These are phyloP conservation scores for Peronospora belbahrii DNA, from an alignment of 352 stramenopile species.

Conservation along the genomic window DNA sequence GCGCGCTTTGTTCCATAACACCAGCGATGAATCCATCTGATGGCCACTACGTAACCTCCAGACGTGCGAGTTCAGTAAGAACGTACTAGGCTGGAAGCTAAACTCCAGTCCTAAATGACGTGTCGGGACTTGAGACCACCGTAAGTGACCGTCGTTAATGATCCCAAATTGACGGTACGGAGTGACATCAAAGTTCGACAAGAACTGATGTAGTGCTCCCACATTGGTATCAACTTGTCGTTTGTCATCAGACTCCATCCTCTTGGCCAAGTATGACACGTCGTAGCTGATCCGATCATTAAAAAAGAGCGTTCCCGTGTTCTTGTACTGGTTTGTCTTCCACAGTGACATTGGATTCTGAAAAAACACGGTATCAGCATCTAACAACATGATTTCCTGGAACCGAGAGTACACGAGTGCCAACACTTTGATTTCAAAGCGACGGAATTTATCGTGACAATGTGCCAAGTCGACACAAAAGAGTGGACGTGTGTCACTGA, in stretches of 20 bases:
- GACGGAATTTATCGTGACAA: constrained; percentile 39
- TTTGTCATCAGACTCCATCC: neutral
- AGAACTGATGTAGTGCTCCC: constrained; percentile 29
- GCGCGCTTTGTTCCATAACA: constrained; percentile 39
- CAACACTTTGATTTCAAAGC: constrained; percentile 49
- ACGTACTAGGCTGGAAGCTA: constrained; percentile 25
- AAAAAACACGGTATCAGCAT: constrained; percentile 49
- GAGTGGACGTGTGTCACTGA: constrained; percentile 10
- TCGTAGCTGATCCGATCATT: constrained; percentile 46
- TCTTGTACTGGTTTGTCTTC: constrained; percentile 23
- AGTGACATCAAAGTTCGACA: constrained; percentile 33
- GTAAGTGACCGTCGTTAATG: neutral
- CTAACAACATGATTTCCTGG: constrained; percentile 40
- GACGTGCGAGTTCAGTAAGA: constrained; percentile 28
- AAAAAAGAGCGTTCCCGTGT: constrained; percentile 48
- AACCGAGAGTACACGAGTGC: constrained; percentile 38
- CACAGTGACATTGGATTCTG: constrained; percentile 31
- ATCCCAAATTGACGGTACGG: constrained; percentile 8
- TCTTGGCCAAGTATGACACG: constrained; percentile 20
- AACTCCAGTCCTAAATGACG: constrained; percentile 12
- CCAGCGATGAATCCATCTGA: constrained; percentile 42
- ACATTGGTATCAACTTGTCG: constrained; percentile 1
- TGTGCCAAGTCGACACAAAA: constrained; percentile 37
- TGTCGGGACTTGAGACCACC: neutral
- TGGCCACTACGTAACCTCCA: constrained; percentile 34